These are phyloP conservation scores for Talaromyces rugulosus DNA, from an alignment of 2,329 filamentous ascomycete genomes.

Conservation along the genomic window DNA sequence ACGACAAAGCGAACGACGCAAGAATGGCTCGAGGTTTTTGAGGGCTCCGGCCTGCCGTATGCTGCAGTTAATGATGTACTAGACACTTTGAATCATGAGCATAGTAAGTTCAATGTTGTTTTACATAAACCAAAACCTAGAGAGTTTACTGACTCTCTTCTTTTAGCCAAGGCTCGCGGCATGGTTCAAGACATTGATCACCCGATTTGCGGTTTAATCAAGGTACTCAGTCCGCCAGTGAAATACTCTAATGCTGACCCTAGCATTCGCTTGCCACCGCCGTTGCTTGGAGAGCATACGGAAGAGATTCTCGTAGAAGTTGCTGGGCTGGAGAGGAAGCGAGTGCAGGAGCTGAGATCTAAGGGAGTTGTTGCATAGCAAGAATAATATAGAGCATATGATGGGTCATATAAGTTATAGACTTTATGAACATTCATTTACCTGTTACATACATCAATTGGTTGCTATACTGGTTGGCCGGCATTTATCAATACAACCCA, in stretches of 20 bases:
- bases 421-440: no score
- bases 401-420: no score
- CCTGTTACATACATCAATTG: no score
- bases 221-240: conserved; percentile 87
- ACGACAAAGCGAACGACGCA: conserved; percentile 74
- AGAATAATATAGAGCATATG: not conserved
- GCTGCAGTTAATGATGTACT: conserved; percentile 93
- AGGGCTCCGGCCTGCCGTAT: conserved; percentile 88
- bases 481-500: not conserved
- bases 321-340: not conserved
- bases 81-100: conserved; percentile 74
- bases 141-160: not conserved
- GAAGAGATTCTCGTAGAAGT: conserved; percentile 63
- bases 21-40: conserved; percentile 81
- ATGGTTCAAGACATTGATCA: conserved; percentile 93
- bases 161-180: conserved; percentile 61
- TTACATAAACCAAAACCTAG: not conserved
- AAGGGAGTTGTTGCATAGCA: not conserved
- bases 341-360: not conserved
- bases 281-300: conserved; percentile 82
- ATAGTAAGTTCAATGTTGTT: conserved; percentile 53
- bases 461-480: no score
- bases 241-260: conserved; percentile 86
- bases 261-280: conserved; percentile 70
- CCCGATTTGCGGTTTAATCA: conserved; percentile 74